These are phyloP conservation scores for Zygoascus ofunaensis DNA, from an alignment of 805 yeast species.

Conservation along the genomic window DNA sequence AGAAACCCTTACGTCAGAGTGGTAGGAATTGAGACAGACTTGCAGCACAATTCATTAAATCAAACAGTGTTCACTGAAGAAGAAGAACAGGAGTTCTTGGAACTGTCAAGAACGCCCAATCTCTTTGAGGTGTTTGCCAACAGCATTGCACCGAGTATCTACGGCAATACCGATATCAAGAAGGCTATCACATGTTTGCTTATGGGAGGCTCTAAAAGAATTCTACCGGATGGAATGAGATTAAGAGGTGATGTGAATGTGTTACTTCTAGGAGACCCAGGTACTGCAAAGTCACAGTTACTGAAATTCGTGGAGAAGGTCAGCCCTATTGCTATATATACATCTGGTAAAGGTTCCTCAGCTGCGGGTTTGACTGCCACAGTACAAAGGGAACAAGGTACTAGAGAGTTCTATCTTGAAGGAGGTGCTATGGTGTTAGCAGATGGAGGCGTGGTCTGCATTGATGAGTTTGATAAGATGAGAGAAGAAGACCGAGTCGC, in stretches of 20 bases:
- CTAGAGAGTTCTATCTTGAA: constrained; percentile 89
- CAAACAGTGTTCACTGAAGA: constrained; percentile 69
- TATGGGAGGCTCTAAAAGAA: constrained; percentile 89
- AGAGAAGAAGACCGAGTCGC: constrained; percentile 98
- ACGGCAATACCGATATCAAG: constrained; percentile 87
- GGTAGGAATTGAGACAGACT: constrained; percentile 76
- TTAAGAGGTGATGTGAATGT: constrained; percentile 96
- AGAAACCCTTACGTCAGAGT: constrained; percentile 86
- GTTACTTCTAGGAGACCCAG: constrained; percentile 91
- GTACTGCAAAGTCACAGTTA: constrained; percentile 96
- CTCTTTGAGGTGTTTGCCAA: constrained; percentile 75
- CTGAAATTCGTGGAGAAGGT: constrained; percentile 92
- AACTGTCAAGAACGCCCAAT: constrained; percentile 72
- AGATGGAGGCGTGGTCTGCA: constrained; percentile 98
- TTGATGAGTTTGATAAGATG: constrained; percentile 99
- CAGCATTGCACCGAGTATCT: constrained; percentile 94
- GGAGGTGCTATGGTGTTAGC: constrained; percentile 99
- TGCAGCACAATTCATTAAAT: constrained; percentile 57
- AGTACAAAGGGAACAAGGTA: constrained; percentile 81
- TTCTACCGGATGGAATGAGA: constrained; percentile 92
- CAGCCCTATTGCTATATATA: constrained; percentile 88
- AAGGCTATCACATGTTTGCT: constrained; percentile 85
- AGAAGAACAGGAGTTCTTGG: constrained; percentile 86
- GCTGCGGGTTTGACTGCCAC: constrained; percentile 99
- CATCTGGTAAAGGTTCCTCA: constrained; percentile 98